phyloP scores from a whole-genome alignment of 2,329 filamentous ascomycete genomes.

The Fusarium protoensiforme region DNA sequence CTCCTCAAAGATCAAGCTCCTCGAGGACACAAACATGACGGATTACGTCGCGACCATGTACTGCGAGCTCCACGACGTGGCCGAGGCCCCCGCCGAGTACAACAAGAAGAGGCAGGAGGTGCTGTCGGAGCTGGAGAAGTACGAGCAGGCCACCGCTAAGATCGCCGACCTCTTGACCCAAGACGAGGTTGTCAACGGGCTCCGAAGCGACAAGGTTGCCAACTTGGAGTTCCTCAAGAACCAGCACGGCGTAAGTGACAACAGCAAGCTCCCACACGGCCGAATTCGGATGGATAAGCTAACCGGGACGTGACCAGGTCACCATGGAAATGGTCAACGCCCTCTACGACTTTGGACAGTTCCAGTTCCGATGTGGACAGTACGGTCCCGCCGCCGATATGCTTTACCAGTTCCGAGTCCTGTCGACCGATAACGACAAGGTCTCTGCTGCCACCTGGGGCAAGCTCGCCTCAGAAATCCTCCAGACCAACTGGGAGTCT shows the following conservation, averaged over 20 bases:
- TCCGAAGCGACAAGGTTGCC: conserved; percentile 96
- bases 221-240: conserved; percentile 99
- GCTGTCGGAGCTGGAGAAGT: conserved; percentile 82
- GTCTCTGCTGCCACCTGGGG: conserved; percentile 96
- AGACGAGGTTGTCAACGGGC: conserved; percentile 88
- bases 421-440: conserved; percentile 99
- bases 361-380: conserved; percentile 97
- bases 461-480: conserved; percentile 95
- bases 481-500: conserved; percentile 93
- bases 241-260: conserved; percentile 80
- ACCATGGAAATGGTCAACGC: conserved; percentile 96
- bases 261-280: conserved; percentile 1
- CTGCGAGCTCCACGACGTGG: conserved; percentile 85
- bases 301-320: conserved; percentile 61
- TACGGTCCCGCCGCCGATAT: conserved; percentile 91
- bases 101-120: conserved; percentile 91
- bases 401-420: conserved; percentile 96
- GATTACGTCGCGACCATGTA: conserved; percentile 95
- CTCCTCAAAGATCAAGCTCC: conserved; percentile 89
- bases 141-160: conserved; percentile 88
- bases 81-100: conserved; percentile 85
- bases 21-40: conserved; percentile 98
- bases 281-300: conserved; percentile 32
- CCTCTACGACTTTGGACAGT: conserved; percentile 94
- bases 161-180: conserved; percentile 88